A percentile compares a stretch with the other conserved stretches of the same genome.
Conservation (phyloP, 257 asterid species). For the Solanum infundibuliforme region DNA sequence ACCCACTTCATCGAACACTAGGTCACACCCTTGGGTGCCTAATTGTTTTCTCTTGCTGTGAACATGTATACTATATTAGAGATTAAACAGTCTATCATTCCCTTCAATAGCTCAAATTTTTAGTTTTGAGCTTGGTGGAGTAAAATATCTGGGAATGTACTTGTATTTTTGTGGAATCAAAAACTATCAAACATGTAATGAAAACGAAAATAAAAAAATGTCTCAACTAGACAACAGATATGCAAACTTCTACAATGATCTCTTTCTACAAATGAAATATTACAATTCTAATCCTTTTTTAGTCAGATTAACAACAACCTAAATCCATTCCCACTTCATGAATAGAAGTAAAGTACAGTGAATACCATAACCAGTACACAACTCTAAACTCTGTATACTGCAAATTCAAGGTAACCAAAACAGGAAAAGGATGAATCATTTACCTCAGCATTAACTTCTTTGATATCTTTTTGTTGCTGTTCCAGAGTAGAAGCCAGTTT, state of each 20-base stretch:
- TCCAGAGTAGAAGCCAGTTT: conserved; percentile 58
- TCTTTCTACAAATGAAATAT: neutral
- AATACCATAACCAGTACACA: neutral
- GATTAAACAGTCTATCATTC: neutral
- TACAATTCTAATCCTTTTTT: neutral
- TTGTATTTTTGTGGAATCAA: neutral
- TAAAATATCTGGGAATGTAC: neutral
- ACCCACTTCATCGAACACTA: neutral
- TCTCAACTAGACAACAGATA: neutral
- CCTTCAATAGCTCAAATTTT: neutral
- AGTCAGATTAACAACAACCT: neutral
- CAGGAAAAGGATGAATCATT: neutral
- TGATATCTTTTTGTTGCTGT: conserved; percentile 43
- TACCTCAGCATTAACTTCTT: conserved; percentile 56
- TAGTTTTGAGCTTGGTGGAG: neutral
- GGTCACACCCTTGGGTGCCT: neutral
- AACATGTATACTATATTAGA: neutral
- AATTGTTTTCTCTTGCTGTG: neutral
- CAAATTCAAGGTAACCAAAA: neutral
- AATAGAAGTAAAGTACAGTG: neutral
- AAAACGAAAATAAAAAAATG: neutral
- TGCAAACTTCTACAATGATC: neutral
- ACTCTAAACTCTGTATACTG: neutral
- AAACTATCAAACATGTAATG: neutral
- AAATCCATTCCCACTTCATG: neutral